Evolutionary conservation across 495 filamentous ascomycete species (phyloP), one percentile per base, ranked within the genome.

Genomic region (Neurospora sp.): DNA sequence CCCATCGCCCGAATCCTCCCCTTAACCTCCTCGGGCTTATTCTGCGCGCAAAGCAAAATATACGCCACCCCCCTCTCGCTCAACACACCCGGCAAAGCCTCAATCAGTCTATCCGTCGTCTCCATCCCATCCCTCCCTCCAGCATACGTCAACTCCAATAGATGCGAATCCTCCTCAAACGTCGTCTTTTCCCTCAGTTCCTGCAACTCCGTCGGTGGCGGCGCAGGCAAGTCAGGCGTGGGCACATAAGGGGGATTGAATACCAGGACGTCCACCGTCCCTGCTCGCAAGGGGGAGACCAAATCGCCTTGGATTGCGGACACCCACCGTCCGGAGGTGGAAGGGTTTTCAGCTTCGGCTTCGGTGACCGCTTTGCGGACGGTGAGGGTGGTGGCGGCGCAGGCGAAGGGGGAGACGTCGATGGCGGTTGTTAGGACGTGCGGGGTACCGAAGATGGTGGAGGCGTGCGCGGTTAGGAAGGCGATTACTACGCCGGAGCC

Each of bases 161-260:
- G 85, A 78, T 90, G 87, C n/a, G 91, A 93, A 72, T 95, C 93
- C 37, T 86, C 85, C 72, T 92, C 90, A 71, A 91, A 93, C 62
- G 81, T 77, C 8, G 78, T 78, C 39, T 19, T 72, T 11, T 43
- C 39, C 34, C 11, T 42, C 59, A 39, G 5, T 39, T 31, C 19
- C 24, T 39, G 17, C 40, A 69, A 19, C 31, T 43, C 38, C 10
- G 69, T 69, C 13, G 43, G 40, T 15, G 71, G 73, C 11, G 83
- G 84, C 2, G 88, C 72, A 10, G 82, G 94, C 37, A 97, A 77
- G n/a, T 89, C 87, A 19, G 88, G 83, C 1, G 93, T 94, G 6
- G 96, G 96, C 8, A 98, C 96, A 77, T 99, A 99, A 0, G 96
- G 96, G 40, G 96, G 96, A 79, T 99, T 99, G 86, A 98, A 98